Evolutionary conservation across 352 stramenopile genomes (phyloP).

Genomic region (Pythium chondricola): DNA sequence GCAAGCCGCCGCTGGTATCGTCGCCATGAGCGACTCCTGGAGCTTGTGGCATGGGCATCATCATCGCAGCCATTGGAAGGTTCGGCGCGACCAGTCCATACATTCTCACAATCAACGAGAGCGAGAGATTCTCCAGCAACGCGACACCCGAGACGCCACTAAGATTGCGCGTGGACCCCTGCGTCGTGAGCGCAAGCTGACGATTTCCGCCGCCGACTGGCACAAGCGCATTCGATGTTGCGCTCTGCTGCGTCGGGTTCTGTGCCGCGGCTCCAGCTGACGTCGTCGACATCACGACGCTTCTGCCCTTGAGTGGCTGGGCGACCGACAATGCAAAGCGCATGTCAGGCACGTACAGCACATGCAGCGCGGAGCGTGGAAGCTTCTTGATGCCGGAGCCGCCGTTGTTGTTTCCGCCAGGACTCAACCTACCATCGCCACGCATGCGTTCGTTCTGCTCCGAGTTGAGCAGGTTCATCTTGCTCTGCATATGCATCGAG

Average conservation of each 20-base stretch:
- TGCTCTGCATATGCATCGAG: conserved; percentile 87
- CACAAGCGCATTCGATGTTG: not conserved
- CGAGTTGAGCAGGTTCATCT: conserved; percentile 76
- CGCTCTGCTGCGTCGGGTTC: not conserved
- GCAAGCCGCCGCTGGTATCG: conserved; percentile 8
- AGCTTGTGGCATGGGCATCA: conserved; percentile 20
- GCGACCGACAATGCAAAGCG: conserved; percentile 26
- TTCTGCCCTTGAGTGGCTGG: conserved; percentile 16
- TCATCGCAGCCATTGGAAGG: conserved; percentile 40
- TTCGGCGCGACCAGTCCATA: conserved; percentile 76
- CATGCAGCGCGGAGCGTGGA: conserved; percentile 18
- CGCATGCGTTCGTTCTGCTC: conserved; percentile 72
- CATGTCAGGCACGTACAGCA: conserved; percentile 33
- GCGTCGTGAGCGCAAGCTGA: not conserved
- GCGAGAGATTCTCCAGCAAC: conserved; percentile 65
- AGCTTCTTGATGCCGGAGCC: conserved; percentile 14
- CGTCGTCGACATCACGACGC: conserved; percentile 6
- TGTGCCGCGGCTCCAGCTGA: no score
- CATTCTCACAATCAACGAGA: conserved; percentile 76
- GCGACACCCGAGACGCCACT: conserved; percentile 16
- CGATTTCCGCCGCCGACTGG: not conserved
- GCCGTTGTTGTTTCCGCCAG: not conserved
- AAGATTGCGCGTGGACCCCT: not conserved
- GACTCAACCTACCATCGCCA: conserved; percentile 11
- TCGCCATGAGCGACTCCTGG: conserved; percentile 6